These are phyloP conservation scores for Escallonia rubra DNA, from an alignment of 129 eudicot species.

Conservation along the genomic window DNA sequence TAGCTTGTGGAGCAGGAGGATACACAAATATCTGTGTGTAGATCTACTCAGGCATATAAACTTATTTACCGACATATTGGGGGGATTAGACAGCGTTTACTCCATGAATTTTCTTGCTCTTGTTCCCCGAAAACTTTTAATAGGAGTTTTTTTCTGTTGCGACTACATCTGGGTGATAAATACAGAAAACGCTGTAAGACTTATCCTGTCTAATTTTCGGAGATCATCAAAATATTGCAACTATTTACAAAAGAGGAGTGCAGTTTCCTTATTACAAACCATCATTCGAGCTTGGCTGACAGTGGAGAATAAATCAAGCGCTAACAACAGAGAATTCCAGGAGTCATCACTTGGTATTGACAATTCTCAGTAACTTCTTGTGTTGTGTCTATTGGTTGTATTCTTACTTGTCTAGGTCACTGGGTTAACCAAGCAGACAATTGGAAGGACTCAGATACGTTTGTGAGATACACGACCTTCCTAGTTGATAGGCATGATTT, in stretches of 20 bases:
- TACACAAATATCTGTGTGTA: too few relatives aligned
- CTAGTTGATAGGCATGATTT: conserved; percentile 52
- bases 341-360: conserved; percentile 26
- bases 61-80: too few relatives aligned
- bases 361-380: background rate
- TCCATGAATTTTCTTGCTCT: too few relatives aligned
- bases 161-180: conserved; percentile 10
- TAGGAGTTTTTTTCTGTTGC: background rate
- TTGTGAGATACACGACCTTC: conserved; percentile 18
- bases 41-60: too few relatives aligned
- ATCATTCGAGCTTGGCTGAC: conserved; percentile 40
- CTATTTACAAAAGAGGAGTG: conserved; percentile 31
- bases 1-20: too few relatives aligned
- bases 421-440: conserved; percentile 26
- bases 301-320: conserved; percentile 22
- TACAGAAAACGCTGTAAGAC: conserved; percentile 65
- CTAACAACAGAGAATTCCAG: conserved; percentile 13
- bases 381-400: background rate
- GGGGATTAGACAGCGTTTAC: too few relatives aligned
- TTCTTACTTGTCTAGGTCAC: conserved; percentile 4
- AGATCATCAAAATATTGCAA: conserved; percentile 27
- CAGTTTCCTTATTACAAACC: conserved; percentile 44
- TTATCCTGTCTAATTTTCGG: conserved; percentile 61
- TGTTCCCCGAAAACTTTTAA: too few relatives aligned
- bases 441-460: conserved; percentile 17